Base-by-base conservation (phyloP, 345 rosid genomes). In the Turnera subulata region DNA sequence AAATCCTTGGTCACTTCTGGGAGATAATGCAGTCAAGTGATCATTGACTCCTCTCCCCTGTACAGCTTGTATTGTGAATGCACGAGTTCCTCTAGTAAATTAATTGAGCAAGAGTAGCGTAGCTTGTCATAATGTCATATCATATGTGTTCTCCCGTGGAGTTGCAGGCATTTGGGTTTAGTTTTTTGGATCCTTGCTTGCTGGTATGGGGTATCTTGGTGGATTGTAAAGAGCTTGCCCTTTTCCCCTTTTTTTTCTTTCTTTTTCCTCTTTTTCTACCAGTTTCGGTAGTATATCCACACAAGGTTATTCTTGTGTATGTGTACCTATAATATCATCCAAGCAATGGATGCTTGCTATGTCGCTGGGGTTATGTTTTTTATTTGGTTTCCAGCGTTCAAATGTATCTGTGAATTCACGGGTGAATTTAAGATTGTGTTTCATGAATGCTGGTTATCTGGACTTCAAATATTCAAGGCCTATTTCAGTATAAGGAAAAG, bases 151-250 rank as follows among this genome's bases (percentile, higher is more conserved):
- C 39, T 39, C 32, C 9, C 38, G 16, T 57, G 59, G 59, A 69
- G 48, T 55, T 64, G 68, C 76, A 65, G 83, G 79, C 68, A 18
- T 37, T 43, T 42, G 83, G 76, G 66, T 72, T 68, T 68, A 11
- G 39, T 81, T 84, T 80, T 76, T 59, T 19, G 67, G 68, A 64
- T 77, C 78, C 75, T 61, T 19, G 78, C 75, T 71, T 64, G 80
- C 74, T 49, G 12, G 20, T 42, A 19, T 47, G 58, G 37, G 20
- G 43, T 52, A 57, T 37, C 50, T 59, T 45, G 29, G 53, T 7
- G 40, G 50, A 26, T 29, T 65, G 62, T 65, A 50, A 25, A 72
- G 56, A 48, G 73, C 53, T 42, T 50, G 45, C 46, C 48, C 25
- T 53, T 53, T 39, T 23, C n/a, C n/a, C n/a, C n/a, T n/a, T n/a